Evolutionary conservation across 768 basidiomycete genomes (phyloP).

Genomic region (Rhodotorula diobovata): DNA sequence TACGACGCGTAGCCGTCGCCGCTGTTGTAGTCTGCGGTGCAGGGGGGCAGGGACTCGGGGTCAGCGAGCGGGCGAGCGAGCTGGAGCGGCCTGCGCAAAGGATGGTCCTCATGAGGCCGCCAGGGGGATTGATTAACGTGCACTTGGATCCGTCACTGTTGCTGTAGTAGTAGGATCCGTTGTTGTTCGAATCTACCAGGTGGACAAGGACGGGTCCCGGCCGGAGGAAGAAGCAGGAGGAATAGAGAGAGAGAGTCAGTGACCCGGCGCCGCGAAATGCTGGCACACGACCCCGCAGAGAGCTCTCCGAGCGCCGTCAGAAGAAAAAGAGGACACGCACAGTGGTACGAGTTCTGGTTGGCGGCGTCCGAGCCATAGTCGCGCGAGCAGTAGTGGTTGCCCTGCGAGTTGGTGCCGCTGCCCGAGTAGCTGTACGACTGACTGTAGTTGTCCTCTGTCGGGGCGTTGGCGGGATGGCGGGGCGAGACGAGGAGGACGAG

Average conservation of each 20-base stretch:
- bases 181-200: conserved; percentile 41
- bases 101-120: neutral
- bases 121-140: neutral
- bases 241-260: no score
- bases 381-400: conserved; percentile 61
- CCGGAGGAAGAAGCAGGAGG: neutral
- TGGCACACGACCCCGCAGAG: no score
- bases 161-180: conserved; percentile 62
- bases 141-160: conserved; percentile 58
- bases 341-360: conserved; percentile 51
- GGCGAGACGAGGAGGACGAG: neutral
- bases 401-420: conserved; percentile 48
- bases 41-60: neutral
- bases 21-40: conserved; percentile 52
- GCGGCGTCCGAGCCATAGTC: conserved; percentile 53
- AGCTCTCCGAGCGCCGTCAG: no score
- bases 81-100: no score
- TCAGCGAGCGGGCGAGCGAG: no score
- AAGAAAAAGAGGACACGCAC: conserved; percentile 52
- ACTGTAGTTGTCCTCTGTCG: conserved; percentile 25
- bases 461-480: neutral
- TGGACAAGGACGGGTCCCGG: no score
- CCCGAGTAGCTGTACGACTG: conserved; percentile 4
- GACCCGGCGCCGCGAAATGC: no score
- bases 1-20: conserved; percentile 55